phyloP scores from a whole-genome alignment of 2,329 filamentous ascomycete species.

The Fusarium cicatricum region DNA sequence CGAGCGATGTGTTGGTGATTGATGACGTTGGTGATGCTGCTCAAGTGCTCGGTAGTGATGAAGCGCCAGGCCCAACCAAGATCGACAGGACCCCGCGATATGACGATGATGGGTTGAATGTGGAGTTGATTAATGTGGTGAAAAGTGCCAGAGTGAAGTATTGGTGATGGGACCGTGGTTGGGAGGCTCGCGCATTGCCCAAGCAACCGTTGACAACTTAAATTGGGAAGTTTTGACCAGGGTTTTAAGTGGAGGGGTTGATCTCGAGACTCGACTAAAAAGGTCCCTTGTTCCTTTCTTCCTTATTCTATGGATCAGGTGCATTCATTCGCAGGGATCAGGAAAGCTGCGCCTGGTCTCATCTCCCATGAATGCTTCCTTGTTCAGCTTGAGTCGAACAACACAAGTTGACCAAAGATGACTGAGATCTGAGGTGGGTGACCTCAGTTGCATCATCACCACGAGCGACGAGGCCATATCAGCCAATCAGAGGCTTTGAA shows the following conservation, averaged over 20 bases:
- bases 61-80: background rate
- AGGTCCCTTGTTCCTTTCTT: background rate
- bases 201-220: conserved; percentile 34
- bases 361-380: background rate
- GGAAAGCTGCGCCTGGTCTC: background rate
- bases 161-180: conserved; percentile 1
- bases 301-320: background rate
- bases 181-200: conserved; percentile 27
- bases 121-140: conserved; percentile 26
- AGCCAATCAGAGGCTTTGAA: conserved; percentile 18
- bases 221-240: conserved; percentile 11
- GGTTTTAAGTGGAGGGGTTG: conserved; percentile 25
- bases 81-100: conserved; percentile 19
- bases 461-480: background rate
- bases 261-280: background rate
- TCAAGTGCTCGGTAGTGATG: conserved; percentile 1
- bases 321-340: background rate
- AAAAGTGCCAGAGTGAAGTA: background rate
- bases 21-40: background rate
- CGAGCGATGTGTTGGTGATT: background rate
- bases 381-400: background rate
- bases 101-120: conserved; percentile 30
- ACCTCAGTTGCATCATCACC: conserved; percentile 17
- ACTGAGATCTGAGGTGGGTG: conserved; percentile 3
- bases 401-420: background rate